These are phyloP conservation scores for Fonsecaea multimorphosa DNA, from an alignment of 2,329 filamentous ascomycete species.

Conservation along the genomic window DNA sequence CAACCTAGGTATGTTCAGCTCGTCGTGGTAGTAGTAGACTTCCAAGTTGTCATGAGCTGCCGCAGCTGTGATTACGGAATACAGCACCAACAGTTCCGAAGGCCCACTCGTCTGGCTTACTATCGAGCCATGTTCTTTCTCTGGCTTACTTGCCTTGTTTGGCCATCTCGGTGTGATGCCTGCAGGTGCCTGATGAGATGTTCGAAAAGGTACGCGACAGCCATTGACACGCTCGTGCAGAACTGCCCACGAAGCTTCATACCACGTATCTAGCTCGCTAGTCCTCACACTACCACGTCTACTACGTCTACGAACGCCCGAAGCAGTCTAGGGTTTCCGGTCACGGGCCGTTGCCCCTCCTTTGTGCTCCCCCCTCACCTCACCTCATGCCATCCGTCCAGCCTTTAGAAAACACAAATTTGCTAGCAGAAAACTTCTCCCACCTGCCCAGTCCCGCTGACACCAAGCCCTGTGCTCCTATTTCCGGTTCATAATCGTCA, in stretches of 20 bases:
- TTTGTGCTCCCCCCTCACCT: not conserved
- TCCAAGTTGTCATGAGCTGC: too few species aligned
- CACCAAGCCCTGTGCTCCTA: not conserved
- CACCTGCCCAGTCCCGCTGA: not conserved
- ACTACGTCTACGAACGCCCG: slow-evolving; percentile 3
- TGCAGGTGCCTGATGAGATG: not conserved
- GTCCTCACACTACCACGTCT: not conserved
- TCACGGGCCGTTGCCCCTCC: slow-evolving; percentile 10
- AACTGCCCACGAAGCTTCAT: not conserved
- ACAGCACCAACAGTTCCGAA: not conserved
- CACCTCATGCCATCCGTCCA: not conserved
- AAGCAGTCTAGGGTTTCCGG: not conserved
- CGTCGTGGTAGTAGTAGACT: slow-evolving; percentile 4
- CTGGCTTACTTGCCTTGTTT: not conserved
- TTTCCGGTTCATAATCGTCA: slow-evolving; percentile 16
- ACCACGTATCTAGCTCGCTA: not conserved
- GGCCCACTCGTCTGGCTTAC: not conserved
- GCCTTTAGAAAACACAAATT: not conserved
- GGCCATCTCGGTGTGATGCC: not conserved
- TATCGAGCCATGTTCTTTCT: not conserved
- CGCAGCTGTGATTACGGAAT: not conserved
- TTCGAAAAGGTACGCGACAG: slow-evolving; percentile 10
- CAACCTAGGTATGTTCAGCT: slow-evolving; percentile 16
- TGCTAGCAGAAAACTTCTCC: not conserved
- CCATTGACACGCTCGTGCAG: slow-evolving; percentile 11